These are phyloP conservation scores for Mimosa bimucronata DNA, from an alignment of 306 rosid species.

Conservation along the genomic window DNA sequence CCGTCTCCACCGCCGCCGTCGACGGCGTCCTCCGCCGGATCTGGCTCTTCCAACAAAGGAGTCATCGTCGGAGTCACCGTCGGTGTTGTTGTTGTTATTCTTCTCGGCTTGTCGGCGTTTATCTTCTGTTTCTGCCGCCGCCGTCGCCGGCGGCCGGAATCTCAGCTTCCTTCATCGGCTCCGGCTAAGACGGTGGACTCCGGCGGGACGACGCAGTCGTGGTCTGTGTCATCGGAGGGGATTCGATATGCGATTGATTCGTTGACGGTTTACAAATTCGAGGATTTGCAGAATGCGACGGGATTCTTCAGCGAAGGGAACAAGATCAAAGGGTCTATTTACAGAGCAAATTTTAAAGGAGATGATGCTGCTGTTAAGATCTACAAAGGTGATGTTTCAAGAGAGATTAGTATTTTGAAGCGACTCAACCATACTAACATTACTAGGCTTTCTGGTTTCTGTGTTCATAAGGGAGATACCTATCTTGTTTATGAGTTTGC, in stretches of 20 bases:
- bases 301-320: constrained; percentile 54
- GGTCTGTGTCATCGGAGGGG: constrained; percentile 54
- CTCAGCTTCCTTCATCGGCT: background rate
- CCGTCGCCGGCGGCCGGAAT: background rate
- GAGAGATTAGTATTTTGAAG: constrained; percentile 68
- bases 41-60: constrained; percentile 52
- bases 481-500: constrained; percentile 82
- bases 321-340: constrained; percentile 63
- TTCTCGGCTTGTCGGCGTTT: constrained; percentile 31
- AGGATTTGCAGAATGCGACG: constrained; percentile 57
- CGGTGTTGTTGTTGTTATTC: constrained; percentile 44
- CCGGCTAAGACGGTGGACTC: constrained; percentile 24
- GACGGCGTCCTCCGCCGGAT: background rate
- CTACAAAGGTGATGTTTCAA: constrained; percentile 64
- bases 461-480: constrained; percentile 62
- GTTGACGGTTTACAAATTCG: constrained; percentile 50
- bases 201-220: constrained; percentile 19
- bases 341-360: constrained; percentile 62
- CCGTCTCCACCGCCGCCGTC: background rate
- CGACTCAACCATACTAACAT: constrained; percentile 71
- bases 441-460: constrained; percentile 75
- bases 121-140: constrained; percentile 36
- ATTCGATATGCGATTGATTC: constrained; percentile 62
- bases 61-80: constrained; percentile 52
- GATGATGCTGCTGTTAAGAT: constrained; percentile 80